phyloP scores from a whole-genome alignment of 768 basidiomycete species.

The Gelatoporia subvermispora region DNA sequence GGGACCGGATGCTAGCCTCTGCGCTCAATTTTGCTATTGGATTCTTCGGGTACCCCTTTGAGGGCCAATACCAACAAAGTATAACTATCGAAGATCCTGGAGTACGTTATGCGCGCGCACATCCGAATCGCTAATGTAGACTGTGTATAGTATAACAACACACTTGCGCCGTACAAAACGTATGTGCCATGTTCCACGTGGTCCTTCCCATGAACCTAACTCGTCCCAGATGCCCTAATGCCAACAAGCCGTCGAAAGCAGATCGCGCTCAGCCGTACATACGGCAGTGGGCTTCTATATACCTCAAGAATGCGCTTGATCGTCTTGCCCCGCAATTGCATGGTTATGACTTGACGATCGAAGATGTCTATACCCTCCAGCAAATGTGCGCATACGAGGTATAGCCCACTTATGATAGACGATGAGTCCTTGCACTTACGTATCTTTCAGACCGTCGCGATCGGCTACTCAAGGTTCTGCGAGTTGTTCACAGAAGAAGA shows the following conservation, averaged over 20 bases:
- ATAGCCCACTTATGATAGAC: constrained; percentile 4
- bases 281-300: constrained; percentile 62
- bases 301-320: constrained; percentile 60
- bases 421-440: not conserved
- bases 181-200: constrained; percentile 25
- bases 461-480: constrained; percentile 91
- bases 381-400: constrained; percentile 86
- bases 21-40: constrained; percentile 49
- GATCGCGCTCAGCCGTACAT: constrained; percentile 58
- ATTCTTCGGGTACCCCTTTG: constrained; percentile 44
- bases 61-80: constrained; percentile 40
- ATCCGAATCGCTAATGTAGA: not conserved
- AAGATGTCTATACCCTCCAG: constrained; percentile 75
- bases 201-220: not conserved
- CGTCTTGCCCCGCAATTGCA: constrained; percentile 55
- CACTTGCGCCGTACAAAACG: constrained; percentile 81
- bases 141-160: constrained; percentile 45
- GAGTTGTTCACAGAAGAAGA: constrained; percentile 86
- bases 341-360: constrained; percentile 58
- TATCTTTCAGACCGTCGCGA: constrained; percentile 69
- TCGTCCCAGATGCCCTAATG: constrained; percentile 54
- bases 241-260: constrained; percentile 38
- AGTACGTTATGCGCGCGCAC: constrained; percentile 19
- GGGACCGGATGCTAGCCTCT: constrained; percentile 48
- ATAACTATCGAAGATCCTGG: constrained; percentile 35